Evolutionary conservation across 768 basidiomycete species (phyloP), one percentile per base, ranked within the genome.

Genomic region (Jaapia argillacea): DNA sequence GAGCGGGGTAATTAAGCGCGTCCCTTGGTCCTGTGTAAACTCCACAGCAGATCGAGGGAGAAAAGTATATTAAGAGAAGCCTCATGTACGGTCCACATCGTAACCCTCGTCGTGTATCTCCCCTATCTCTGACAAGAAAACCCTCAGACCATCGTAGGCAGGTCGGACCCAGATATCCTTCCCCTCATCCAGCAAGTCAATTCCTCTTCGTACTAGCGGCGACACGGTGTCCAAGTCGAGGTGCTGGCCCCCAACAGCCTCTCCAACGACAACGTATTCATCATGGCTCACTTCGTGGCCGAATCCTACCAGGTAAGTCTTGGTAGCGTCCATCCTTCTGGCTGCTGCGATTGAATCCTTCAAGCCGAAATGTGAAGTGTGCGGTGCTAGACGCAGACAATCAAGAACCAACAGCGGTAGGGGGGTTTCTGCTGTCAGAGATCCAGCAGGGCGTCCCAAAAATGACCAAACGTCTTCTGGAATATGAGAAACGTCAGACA

Each of bases 341-440:
- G 81, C 73, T 2, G 72, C 59, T 6, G 58, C 60, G 3, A 87
- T 62, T 1, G 88, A 70, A 48, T 82, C 71, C 24, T 63, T 65
- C n/a, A 91, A 54, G 3, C 85, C 85, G 53, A 86, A 74, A 58
- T 94, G 91, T 5, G 87, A 90, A n/a, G 68, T 74, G 56, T 89
- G 85, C 2, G 70, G 56, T 5, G 59, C 54, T 2, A 87, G 68
- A 41, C 77, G 70, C 25, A 94, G 66, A 50, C 85, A 86, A 58
- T 94, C 90, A 28, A 91, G 67, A 40, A 91, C 74, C 46, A 85
- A 68, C 21, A 86, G 70, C 2, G 79, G 67, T 26, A 76, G 56
- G 7, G 58, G 60, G 27, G 43, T 45, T 35, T 50, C 45, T 23
- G 49, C 53, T 40, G 45, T 50, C 39, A 49, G 47, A 14, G 54